These are phyloP conservation scores for Kokia cookei DNA, from an alignment of 441 rosid genomes.

Conservation along the genomic window DNA sequence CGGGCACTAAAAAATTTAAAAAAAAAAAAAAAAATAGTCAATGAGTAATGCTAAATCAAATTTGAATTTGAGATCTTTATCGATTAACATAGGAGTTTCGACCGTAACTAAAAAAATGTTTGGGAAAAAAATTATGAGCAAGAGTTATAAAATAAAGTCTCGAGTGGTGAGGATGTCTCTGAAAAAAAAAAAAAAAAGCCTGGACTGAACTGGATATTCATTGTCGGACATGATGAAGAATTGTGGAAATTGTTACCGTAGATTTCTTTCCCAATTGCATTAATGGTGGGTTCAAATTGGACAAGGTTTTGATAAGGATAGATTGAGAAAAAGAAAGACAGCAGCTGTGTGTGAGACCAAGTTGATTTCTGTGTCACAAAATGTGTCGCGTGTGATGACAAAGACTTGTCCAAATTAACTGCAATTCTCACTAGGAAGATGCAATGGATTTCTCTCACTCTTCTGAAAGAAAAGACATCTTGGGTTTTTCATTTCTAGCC, in stretches of 20 bases:
- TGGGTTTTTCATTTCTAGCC: background rate
- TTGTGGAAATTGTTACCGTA: background rate
- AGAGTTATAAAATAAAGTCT: background rate
- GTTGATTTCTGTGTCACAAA: background rate
- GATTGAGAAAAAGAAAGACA: background rate
- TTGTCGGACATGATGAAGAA: background rate
- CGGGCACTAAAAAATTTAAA: background rate
- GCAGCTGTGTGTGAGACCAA: background rate
- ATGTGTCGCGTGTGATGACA: background rate
- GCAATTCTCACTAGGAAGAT: background rate
- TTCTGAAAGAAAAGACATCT: background rate
- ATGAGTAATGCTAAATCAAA: background rate
- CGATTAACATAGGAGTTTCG: no score
- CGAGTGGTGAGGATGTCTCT: background rate
- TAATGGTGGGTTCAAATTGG: background rate
- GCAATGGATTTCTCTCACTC: background rate
- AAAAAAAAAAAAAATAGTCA: background rate
- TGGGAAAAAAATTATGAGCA: background rate
- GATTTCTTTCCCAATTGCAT: background rate
- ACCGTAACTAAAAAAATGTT: background rate
- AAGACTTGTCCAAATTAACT: background rate
- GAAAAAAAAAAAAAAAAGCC: background rate
- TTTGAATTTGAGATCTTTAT: no score
- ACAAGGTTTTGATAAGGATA: background rate
- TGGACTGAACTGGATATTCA: background rate